phyloP scores from a whole-genome alignment of 2,329 filamentous ascomycete species.

The Botrytis sinoallii region DNA sequence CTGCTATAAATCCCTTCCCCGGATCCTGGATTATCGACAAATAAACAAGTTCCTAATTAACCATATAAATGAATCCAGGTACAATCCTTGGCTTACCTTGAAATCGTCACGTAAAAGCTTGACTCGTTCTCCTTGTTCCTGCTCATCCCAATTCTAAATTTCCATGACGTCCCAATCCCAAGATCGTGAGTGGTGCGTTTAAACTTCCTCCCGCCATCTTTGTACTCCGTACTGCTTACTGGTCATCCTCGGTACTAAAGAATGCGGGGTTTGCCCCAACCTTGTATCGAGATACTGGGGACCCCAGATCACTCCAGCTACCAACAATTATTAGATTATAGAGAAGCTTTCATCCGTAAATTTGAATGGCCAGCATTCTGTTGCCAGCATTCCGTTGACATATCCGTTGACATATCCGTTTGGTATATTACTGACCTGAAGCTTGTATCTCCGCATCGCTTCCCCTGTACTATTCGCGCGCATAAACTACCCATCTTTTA shows the following conservation, averaged over 20 bases:
- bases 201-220: neutral
- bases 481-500: neutral
- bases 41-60: neutral
- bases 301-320: constrained; percentile 1
- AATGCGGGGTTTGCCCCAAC: constrained; percentile 5
- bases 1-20: neutral
- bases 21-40: neutral
- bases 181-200: neutral
- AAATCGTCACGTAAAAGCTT: neutral
- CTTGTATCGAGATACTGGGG: neutral
- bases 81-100: neutral
- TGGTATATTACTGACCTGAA: neutral
- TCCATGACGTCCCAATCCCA: neutral
- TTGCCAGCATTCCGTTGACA: no score
- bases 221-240: neutral
- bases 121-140: neutral
- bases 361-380: neutral
- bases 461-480: neutral
- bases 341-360: neutral
- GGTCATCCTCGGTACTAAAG: neutral
- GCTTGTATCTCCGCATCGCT: neutral
- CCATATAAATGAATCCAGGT: neutral
- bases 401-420: neutral
- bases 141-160: neutral
- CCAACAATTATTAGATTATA: neutral